A percentile compares a stretch with the other conserved stretches of the same genome.
Conservation (phyloP, 2,329 filamentous ascomycete species). For the Delphinella strobiligena region DNA sequence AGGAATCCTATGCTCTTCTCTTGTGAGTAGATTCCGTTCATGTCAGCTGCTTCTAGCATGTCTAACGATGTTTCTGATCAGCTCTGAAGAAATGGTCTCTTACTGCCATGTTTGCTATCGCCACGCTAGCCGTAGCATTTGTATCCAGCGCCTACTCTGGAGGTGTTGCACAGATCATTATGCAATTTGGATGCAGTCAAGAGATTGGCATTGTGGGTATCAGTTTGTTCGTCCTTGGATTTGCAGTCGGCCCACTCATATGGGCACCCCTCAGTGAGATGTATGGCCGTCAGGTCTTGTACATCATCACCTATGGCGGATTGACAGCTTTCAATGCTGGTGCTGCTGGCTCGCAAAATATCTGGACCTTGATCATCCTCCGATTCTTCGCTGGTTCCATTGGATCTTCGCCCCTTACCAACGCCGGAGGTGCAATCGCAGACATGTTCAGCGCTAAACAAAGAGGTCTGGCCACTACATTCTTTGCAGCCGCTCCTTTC, state of each 20-base stretch:
- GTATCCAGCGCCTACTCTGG: slow-evolving; percentile 57
- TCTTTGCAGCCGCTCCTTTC: slow-evolving; percentile 57
- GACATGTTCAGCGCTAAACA: slow-evolving; percentile 32
- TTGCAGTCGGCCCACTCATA: slow-evolving; percentile 44
- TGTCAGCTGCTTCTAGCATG: too few relatives aligned
- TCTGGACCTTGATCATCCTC: slow-evolving; percentile 31
- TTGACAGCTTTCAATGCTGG: slow-evolving; percentile 30
- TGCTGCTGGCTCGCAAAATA: slow-evolving; percentile 32
- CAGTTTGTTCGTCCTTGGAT: slow-evolving; percentile 53
- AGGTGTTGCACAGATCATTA: slow-evolving; percentile 41
- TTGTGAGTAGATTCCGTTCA: too few relatives aligned
- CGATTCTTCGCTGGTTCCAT: slow-evolving; percentile 34
- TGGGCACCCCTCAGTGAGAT: slow-evolving; percentile 54
- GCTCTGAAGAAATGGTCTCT: slow-evolving; percentile 51
- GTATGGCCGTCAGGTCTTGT: slow-evolving; percentile 35
- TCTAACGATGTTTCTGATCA: too few relatives aligned
- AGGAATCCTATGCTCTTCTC: slow-evolving; percentile 56
- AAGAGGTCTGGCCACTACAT: slow-evolving; percentile 41
- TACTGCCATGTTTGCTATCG: slow-evolving; percentile 50
- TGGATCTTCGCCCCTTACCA: slow-evolving; percentile 31
- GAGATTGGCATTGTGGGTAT: slow-evolving; percentile 50
- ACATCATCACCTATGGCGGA: slow-evolving; percentile 23
- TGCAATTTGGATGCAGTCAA: slow-evolving; percentile 39
- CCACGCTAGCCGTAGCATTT: slow-evolving; percentile 58
- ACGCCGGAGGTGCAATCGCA: slow-evolving; percentile 35